Evolutionary conservation across 805 yeast genomes (phyloP), one percentile per base, ranked within the genome.

Genomic region (Ogataea ganodermae): DNA sequence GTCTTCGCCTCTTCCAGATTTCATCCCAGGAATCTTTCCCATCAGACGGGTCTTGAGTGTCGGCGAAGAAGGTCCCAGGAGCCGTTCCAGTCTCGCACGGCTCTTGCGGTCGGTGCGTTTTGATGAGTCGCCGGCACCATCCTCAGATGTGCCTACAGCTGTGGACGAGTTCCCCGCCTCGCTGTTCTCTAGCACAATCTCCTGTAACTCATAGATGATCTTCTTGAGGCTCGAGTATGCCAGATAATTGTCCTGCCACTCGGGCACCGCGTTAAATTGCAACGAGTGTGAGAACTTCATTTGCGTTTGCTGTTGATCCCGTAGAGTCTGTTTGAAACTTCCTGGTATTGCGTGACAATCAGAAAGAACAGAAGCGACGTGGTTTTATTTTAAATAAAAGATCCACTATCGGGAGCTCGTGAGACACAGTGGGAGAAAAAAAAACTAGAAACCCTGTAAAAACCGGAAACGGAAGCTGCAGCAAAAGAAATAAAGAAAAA

Each of bases 241-340:
- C 50, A 76, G 56, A 50, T 76, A 76, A 38, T 64, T 55, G 44
- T 75, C 79, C 51, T 67, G 69, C 79, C 80, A 76, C 57, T 76
- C 81, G 4, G 81, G 81, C 28, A 76, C 81, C n/a, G 76, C 74
- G 53, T 75, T 75, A 53, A 75, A 73, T 58, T 74, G 74, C 44
- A 76, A 62, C 26, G 79, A 74, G 49, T 75, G 79, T 24, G 76
- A 69, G 53, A 76, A 76, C 65, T 76, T 76, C 81, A 76, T 76
- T 26, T 13, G 24, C 6, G 24, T 22, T 6, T 8, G 24, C 6
- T 22, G 24, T 22, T 8, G 24, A 22, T 22, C 8, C 24, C 8
- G 24, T 6, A 24, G 27, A 10, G 7, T 33, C 22, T 6, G 36
- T 33, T 8, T 28, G 32, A n/a, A 7, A 7, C 27, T 24, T 24